Percentiles rank a stretch among this genome's conserved stretches.
Conservation (phyloP, 2,329 filamentous ascomycete species). For the Stemphylium lycopersici region DNA sequence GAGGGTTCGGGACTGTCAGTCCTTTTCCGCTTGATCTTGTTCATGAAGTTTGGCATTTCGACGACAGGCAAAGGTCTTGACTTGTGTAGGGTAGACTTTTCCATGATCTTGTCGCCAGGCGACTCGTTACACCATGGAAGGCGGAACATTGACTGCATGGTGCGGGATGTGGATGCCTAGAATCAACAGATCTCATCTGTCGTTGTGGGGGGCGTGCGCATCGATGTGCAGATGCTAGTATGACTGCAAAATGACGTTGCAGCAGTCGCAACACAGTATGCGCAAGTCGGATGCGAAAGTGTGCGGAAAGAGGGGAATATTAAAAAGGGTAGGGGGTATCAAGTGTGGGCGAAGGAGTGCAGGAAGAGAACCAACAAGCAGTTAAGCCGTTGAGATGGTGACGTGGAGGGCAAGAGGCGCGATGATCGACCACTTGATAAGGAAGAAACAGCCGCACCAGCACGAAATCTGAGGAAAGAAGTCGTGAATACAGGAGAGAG, state of each 20-base stretch:
- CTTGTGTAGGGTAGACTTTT: constrained; percentile 51
- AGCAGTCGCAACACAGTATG: constrained; percentile 27
- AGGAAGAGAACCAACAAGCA: constrained; percentile 42
- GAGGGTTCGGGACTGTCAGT: constrained; percentile 55
- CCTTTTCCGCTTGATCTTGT: constrained; percentile 65
- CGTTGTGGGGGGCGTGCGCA: constrained; percentile 42
- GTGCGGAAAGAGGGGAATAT: constrained; percentile 28
- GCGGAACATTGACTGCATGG: constrained; percentile 60
- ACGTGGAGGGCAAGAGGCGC: constrained; percentile 40
- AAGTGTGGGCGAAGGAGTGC: constrained; percentile 41
- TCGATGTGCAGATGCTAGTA: constrained; percentile 33
- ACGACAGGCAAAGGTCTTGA: constrained; percentile 53
- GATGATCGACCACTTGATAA: constrained; percentile 40
- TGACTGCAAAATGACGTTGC: constrained; percentile 42
- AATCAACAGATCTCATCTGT: constrained; percentile 49
- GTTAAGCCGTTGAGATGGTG: constrained; percentile 41
- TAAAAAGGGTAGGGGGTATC: constrained; percentile 42
- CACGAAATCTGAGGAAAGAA: constrained; percentile 29
- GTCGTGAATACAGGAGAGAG: constrained; percentile 29
- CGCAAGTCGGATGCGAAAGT: constrained; percentile 19
- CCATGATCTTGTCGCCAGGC: constrained; percentile 52
- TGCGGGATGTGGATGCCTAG: constrained; percentile 45
- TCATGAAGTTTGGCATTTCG: constrained; percentile 53
- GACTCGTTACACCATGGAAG: constrained; percentile 56
- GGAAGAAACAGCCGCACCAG: constrained; percentile 23